Conservation (phyloP, 139 green algal species). For the Tetradesmus lagerheimii region DNA sequence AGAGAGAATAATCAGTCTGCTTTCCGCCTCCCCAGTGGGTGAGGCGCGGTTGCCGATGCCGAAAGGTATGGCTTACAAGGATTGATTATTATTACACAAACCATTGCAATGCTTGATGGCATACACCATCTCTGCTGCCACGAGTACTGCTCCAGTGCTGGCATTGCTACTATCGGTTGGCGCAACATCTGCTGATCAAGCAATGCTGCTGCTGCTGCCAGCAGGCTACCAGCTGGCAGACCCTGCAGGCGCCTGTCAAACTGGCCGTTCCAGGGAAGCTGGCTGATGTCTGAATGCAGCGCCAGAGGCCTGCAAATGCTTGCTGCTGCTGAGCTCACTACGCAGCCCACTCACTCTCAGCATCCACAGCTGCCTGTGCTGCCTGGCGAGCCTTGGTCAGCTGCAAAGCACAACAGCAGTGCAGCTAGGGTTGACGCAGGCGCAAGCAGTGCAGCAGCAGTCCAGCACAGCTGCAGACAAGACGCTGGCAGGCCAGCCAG, state of each 20-base stretch:
- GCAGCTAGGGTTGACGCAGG: neutral
- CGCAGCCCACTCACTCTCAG: constrained; percentile 43
- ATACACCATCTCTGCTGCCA: too few relatives aligned
- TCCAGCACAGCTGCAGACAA: neutral
- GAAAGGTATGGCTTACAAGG: too few relatives aligned
- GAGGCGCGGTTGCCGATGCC: too few relatives aligned
- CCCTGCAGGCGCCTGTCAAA: neutral
- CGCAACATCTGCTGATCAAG: too few relatives aligned
- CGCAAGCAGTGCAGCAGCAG: neutral
- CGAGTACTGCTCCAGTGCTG: too few relatives aligned
- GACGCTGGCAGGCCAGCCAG: neutral
- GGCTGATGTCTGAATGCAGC: neutral
- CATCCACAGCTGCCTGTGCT: constrained; percentile 49
- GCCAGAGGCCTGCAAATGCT: neutral
- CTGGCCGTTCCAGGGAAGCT: neutral
- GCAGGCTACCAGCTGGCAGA: neutral
- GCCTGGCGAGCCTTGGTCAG: constrained; percentile 46
- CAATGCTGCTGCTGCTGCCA: neutral
- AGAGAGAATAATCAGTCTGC: too few relatives aligned
- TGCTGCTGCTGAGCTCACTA: neutral
- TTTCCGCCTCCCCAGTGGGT: too few relatives aligned
- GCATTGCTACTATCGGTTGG: too few relatives aligned
- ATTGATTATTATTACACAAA: too few relatives aligned
- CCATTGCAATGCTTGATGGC: too few relatives aligned
- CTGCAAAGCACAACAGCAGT: constrained; percentile 22